phyloP scores from a whole-genome alignment of 2,329 filamentous ascomycete genomes.

The Claviceps sp. region DNA sequence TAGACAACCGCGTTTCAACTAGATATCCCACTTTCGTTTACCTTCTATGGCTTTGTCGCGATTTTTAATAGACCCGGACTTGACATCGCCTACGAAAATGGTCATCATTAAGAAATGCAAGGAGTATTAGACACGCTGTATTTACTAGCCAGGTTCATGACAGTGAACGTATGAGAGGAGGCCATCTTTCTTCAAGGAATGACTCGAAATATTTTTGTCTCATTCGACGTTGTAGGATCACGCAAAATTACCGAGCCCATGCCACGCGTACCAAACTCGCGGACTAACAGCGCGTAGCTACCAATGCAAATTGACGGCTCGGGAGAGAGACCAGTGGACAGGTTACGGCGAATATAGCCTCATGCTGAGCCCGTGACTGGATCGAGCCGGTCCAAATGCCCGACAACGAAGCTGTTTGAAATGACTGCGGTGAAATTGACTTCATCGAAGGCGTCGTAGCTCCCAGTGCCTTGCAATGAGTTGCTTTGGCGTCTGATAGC shows the following conservation, averaged over 20 bases:
- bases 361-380: neutral
- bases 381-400: neutral
- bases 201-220: neutral
- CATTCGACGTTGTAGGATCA: neutral
- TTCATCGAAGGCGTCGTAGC: neutral
- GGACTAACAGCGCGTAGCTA: neutral
- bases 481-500: too few relatives aligned
- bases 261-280: neutral
- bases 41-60: constrained; percentile 28
- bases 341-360: neutral
- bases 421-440: neutral
- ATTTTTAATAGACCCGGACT: constrained; percentile 21
- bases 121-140: neutral
- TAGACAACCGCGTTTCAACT: neutral
- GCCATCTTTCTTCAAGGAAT: constrained; percentile 14
- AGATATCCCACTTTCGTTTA: constrained; percentile 10
- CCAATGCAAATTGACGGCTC: neutral
- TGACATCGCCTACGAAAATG: constrained; percentile 18
- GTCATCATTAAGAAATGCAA: constrained; percentile 6
- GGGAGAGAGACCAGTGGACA: neutral
- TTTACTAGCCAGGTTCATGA: constrained; percentile 22
- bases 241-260: neutral
- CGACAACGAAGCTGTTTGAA: neutral
- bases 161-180: constrained; percentile 19
- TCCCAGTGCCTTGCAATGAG: neutral